Evolutionary conservation across 1,284 basidiomycete genomes (phyloP).

Genomic region (Salmacisia buchloeana): DNA sequence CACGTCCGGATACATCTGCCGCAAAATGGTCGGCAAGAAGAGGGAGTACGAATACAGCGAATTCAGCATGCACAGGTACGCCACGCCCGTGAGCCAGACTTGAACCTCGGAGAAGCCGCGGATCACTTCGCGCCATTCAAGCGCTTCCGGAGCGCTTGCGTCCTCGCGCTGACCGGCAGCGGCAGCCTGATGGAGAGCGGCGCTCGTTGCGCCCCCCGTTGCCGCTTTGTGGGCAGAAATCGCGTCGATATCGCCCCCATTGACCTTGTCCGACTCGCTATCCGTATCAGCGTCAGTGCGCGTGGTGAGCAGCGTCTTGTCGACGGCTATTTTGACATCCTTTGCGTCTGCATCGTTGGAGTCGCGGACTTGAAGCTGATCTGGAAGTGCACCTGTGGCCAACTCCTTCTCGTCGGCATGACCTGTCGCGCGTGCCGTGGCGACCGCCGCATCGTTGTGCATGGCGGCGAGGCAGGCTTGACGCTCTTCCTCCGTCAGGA

Average conservation of each 20-base stretch:
- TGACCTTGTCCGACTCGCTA: slow-evolving; percentile 78
- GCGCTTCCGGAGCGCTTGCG: slow-evolving; percentile 20
- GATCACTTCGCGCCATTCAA: slow-evolving; percentile 32
- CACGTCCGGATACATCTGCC: slow-evolving; percentile 26
- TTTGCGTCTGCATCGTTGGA: background rate
- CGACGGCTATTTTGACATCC: background rate
- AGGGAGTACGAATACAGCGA: slow-evolving; percentile 29
- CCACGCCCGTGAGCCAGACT: slow-evolving; percentile 32
- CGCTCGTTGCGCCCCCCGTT: background rate
- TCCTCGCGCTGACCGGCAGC: no score
- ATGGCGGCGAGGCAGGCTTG: slow-evolving; percentile 74
- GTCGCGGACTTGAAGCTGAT: background rate
- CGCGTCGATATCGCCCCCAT: slow-evolving; percentile 79
- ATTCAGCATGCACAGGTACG: slow-evolving; percentile 22
- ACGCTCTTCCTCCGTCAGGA: slow-evolving; percentile 50
- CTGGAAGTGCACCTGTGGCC: background rate
- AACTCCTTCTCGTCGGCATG: slow-evolving; percentile 46
- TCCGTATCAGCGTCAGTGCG: no score
- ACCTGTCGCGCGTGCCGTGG: slow-evolving; percentile 75
- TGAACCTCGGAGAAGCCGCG: slow-evolving; percentile 30
- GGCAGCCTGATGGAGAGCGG: no score
- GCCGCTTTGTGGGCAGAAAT: slow-evolving; percentile 55
- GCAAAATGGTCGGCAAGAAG: slow-evolving; percentile 31
- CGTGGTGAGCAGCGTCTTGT: no score
- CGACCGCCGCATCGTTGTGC: slow-evolving; percentile 69